Evolutionary conservation across 2,329 filamentous ascomycete genomes (phyloP), one percentile per base, ranked within the genome.

Genomic region (Pseudocercospora ulei): DNA sequence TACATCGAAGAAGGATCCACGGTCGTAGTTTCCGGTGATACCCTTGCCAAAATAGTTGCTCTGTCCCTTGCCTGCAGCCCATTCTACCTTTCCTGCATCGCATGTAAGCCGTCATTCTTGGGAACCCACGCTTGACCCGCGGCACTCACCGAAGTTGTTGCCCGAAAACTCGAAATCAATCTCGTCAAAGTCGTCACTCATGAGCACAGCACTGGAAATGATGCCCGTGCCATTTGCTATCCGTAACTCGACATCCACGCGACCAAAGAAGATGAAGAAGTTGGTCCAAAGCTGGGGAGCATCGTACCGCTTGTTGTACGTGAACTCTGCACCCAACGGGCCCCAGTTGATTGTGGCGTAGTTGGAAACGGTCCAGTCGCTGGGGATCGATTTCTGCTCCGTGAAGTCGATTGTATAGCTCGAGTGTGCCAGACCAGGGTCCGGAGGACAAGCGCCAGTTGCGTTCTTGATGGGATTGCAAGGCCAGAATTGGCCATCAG

Each of bases 181-280:
- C 64, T 92, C 84, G 59, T 92, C 85, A 5, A 88, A 70, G 53
- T 84, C 78, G 49, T 88, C 80, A 39, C 80, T 87, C 52, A 88
- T 71, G 59, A 87, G 72, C 56, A 93, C 87, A 57, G 92, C 78
- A 49, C 80, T 72, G 56, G 78, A 85, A 50, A 93, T 73, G 46
- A 93, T 78, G 30, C 86, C 86, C 6, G 65, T 66, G 14, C 85
- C 85, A 1, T 68, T 64, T 0, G 85, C 76, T 3, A 81, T 80
- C 66, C 83, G 83, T 67, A 90, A 72, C 50, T 72, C 70, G 40
- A 88, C 72, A 61, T 88, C 83, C 39, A 84, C 77, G 44, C 78
- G 75, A 37, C 85, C 85, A 50, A 81, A 88, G 62, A 92, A 85
- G 62, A 93, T 80, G 65, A 85, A 90, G 60, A 86, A 88, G 52